Conservation (phyloP, 2,329 filamentous ascomycete genomes). For the Aspergillus ochraceus region DNA sequence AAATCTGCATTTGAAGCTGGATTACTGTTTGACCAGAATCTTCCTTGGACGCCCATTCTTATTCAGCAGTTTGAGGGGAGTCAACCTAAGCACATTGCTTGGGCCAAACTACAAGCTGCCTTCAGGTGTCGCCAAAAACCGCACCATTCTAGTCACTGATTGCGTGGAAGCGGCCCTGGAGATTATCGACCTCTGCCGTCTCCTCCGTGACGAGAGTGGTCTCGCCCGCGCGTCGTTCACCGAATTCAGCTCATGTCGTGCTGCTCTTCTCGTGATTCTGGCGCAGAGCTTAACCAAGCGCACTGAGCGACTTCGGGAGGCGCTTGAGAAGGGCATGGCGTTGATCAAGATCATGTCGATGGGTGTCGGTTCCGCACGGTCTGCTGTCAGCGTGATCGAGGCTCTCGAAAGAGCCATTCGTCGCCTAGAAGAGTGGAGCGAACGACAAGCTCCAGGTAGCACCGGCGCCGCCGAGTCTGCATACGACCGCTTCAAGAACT, state of each 20-base stretch:
- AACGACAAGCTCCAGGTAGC: constrained; percentile 31
- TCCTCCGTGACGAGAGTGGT: constrained; percentile 52
- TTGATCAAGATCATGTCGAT: constrained; percentile 57
- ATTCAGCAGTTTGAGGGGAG: constrained; percentile 41
- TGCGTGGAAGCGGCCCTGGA: constrained; percentile 55
- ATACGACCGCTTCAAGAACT: constrained; percentile 54
- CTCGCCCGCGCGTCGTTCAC: constrained; percentile 58
- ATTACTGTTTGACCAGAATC: constrained; percentile 55
- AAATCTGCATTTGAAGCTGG: constrained; percentile 53
- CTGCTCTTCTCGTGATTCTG: constrained; percentile 52
- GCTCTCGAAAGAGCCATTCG: constrained; percentile 52
- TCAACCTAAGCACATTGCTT: constrained; percentile 22
- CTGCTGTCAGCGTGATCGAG: constrained; percentile 55
- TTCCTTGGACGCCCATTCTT: constrained; percentile 58
- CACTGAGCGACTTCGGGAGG: constrained; percentile 45
- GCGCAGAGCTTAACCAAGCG: constrained; percentile 42
- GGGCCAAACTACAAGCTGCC: constrained; percentile 27
- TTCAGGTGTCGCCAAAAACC: constrained; percentile 35
- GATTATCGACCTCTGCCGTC: constrained; percentile 52
- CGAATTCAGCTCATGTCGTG: constrained; percentile 57
- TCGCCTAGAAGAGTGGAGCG: constrained; percentile 47
- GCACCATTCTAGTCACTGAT: constrained; percentile 48
- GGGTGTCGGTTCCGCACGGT: constrained; percentile 54
- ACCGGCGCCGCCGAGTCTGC: constrained; percentile 46
- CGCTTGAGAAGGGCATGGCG: constrained; percentile 51